Percentiles rank a stretch among this genome's conserved stretches.
Conservation (phyloP, 2,329 filamentous ascomycete genomes). For the Didymella glomerata region DNA sequence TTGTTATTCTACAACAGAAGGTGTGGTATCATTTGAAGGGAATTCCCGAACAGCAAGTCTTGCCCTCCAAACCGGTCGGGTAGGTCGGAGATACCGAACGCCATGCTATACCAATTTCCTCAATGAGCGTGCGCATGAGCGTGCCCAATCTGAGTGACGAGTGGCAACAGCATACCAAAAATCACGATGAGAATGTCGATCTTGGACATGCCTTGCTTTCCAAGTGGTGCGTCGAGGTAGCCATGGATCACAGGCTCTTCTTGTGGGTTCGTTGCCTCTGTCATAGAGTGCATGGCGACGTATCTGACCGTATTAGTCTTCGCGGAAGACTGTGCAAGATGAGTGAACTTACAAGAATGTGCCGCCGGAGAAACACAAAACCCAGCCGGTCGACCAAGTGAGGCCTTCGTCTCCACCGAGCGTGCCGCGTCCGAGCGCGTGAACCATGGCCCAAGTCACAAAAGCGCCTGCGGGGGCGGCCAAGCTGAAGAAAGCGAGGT, state of each 20-base stretch:
- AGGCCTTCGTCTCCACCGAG: slow-evolving; percentile 67
- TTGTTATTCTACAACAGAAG: slow-evolving; percentile 17
- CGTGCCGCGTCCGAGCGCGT: slow-evolving; percentile 72
- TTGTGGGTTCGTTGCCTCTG: slow-evolving; percentile 67
- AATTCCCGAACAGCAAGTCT: not conserved
- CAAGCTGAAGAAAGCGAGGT: slow-evolving; percentile 89
- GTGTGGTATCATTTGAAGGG: slow-evolving; percentile 19
- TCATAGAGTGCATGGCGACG: slow-evolving; percentile 98
- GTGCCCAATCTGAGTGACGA: slow-evolving; percentile 80
- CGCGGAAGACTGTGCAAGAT: not conserved
- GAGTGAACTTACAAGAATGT: slow-evolving; percentile 85
- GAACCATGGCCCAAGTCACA: slow-evolving; percentile 81
- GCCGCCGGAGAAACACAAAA: slow-evolving; percentile 92
- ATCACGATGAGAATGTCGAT: slow-evolving; percentile 69
- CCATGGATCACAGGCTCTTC: slow-evolving; percentile 53
- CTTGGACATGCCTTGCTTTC: slow-evolving; percentile 60
- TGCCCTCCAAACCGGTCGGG: not conserved
- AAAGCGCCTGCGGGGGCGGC: slow-evolving; percentile 88
- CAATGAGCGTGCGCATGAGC: slow-evolving; percentile 60
- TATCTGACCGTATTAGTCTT: slow-evolving; percentile 66
- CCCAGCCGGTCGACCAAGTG: slow-evolving; percentile 89
- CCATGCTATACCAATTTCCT: slow-evolving; percentile 1
- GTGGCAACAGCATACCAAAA: slow-evolving; percentile 78
- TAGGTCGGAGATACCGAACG: slow-evolving; percentile 7
- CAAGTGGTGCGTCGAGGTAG: slow-evolving; percentile 63